phyloP scores from a whole-genome alignment of 2,329 filamentous ascomycete species.

The Cryphonectria parasitica region DNA sequence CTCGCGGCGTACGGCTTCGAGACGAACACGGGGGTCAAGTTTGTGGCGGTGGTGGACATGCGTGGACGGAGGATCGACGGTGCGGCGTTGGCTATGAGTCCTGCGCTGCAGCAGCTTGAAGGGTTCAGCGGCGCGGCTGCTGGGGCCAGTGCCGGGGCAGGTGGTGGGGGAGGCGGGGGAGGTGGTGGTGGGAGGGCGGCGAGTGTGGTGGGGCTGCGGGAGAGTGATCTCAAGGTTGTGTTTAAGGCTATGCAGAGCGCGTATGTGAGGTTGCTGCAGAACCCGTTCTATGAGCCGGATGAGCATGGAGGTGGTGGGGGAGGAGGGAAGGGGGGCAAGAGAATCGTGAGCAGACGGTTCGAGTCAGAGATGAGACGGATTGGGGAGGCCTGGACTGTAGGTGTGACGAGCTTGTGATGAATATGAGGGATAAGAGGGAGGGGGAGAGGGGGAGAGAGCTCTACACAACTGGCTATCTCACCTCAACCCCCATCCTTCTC shows the following conservation, averaged over 20 bases:
- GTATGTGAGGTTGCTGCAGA: conserved; percentile 85
- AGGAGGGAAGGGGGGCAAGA: conserved; percentile 73
- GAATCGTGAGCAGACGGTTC: conserved; percentile 83
- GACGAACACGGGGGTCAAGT: conserved; percentile 91
- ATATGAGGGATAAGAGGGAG: background rate
- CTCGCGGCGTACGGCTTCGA: conserved; percentile 94
- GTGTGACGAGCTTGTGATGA: conserved; percentile 62
- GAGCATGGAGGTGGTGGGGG: conserved; percentile 70
- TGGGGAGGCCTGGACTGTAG: conserved; percentile 82
- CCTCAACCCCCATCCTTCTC: background rate
- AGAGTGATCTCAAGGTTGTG: conserved; percentile 86
- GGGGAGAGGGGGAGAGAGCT: background rate
- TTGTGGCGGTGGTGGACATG: conserved; percentile 91
- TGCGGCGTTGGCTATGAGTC: conserved; percentile 29
- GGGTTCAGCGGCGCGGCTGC: conserved; percentile 1
- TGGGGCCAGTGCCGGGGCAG: background rate
- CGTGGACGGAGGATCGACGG: conserved; percentile 65
- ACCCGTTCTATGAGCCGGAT: conserved; percentile 93
- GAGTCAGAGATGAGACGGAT: conserved; percentile 82
- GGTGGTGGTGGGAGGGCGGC: conserved; percentile 43
- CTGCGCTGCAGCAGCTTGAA: conserved; percentile 23
- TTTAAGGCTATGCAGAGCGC: conserved; percentile 93
- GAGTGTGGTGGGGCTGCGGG: conserved; percentile 69
- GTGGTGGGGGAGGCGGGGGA: conserved; percentile 27
- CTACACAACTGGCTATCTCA: background rate